phyloP scores from a whole-genome alignment of 2,329 filamentous ascomycete species.

The Dichotomopilus funicola region DNA sequence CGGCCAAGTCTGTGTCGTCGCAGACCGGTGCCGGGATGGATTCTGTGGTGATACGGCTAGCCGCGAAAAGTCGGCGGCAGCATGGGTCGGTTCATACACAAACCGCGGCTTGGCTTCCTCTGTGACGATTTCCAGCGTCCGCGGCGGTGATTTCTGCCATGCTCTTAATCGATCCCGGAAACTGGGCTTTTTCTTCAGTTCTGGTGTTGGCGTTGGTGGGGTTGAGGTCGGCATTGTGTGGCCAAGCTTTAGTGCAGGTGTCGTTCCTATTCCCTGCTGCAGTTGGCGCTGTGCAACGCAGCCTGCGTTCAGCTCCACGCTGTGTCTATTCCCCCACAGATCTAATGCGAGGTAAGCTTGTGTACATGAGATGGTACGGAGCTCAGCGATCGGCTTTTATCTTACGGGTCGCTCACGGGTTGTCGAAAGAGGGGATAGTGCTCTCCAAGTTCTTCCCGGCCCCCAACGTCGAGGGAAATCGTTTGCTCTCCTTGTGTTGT shows the following conservation, averaged over 20 bases:
- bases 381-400: too few relatives aligned
- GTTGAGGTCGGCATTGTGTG: conserved; percentile 7
- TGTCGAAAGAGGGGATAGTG: too few relatives aligned
- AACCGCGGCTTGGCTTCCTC: conserved; percentile 16
- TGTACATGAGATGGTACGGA: too few relatives aligned
- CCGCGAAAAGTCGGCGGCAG: conserved; percentile 28
- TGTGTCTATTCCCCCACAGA: neutral
- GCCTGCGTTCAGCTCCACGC: conserved; percentile 4
- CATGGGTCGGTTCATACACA: conserved; percentile 27
- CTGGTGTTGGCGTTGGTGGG: conserved; percentile 4
- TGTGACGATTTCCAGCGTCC: conserved; percentile 21
- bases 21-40: neutral
- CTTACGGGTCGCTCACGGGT: too few relatives aligned
- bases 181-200: conserved; percentile 21
- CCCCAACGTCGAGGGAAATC: too few relatives aligned
- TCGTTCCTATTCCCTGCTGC: conserved; percentile 1
- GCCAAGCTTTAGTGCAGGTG: neutral
- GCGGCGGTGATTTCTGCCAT: conserved; percentile 12
- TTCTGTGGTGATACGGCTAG: conserved; percentile 18
- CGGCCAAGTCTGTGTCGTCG: neutral
- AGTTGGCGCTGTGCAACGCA: conserved; percentile 7
- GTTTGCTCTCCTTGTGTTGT: too few relatives aligned
- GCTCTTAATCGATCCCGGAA: conserved; percentile 21
- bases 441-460: too few relatives aligned
- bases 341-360: too few relatives aligned